These are phyloP conservation scores for Gynochthodes officinalis DNA, from an alignment of 257 asterid species.

Conservation along the genomic window DNA sequence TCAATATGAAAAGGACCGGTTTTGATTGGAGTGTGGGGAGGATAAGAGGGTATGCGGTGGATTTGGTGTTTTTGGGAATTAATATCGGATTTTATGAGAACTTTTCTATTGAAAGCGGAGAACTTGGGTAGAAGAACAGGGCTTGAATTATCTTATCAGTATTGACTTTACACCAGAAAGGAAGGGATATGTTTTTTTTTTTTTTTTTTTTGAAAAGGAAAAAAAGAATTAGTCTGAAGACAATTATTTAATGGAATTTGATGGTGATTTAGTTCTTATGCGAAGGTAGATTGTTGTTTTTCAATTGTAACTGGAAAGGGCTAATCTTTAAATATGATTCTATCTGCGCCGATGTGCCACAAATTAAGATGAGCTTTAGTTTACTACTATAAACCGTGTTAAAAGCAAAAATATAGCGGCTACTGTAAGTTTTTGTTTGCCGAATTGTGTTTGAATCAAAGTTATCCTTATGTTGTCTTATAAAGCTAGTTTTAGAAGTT, in stretches of 20 bases:
- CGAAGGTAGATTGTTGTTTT: too few relatives aligned
- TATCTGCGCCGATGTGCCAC: not conserved
- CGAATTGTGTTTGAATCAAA: not conserved
- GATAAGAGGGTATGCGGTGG: not conserved
- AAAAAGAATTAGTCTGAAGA: too few relatives aligned
- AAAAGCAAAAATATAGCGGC: not conserved
- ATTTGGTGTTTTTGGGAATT: not conserved
- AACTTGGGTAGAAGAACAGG: not conserved
- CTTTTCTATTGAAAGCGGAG: not conserved
- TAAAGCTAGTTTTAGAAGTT: not conserved
- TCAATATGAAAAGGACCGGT: not conserved
- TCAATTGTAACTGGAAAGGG: not conserved
- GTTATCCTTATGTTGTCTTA: not conserved
- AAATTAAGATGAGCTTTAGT: not conserved
- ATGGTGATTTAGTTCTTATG: not conserved
- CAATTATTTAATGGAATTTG: not conserved
- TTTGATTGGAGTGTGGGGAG: not conserved
- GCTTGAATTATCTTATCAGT: not conserved
- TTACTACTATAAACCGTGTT: too few relatives aligned
- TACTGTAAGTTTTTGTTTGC: not conserved
- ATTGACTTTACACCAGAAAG: not conserved
- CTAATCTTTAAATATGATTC: not conserved
- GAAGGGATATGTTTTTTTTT: too few relatives aligned
- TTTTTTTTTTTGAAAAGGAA: too few relatives aligned
- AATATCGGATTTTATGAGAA: not conserved